Base-by-base conservation (phyloP, 148 eudicot genomes). In the Selenicereus undatus region DNA sequence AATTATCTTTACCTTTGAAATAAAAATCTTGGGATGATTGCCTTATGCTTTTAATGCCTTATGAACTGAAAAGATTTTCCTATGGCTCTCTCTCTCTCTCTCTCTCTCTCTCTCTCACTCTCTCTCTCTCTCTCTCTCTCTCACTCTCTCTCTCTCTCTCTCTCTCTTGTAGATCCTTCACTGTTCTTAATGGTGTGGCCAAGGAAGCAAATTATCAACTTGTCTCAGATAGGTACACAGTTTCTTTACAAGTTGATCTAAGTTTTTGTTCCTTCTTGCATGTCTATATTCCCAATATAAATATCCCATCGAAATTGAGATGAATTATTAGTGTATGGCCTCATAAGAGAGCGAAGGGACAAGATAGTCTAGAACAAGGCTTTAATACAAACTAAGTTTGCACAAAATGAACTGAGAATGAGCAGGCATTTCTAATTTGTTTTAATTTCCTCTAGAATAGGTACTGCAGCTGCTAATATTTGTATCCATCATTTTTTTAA, bases 191-290 rank as follows among this genome's bases (percentile, higher is more conserved):
- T 72, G 75, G 75, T 72, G 75, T 72, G 26, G 75, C 52, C 24
- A 72, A 72, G 75, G 75, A 42, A 42, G 75, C 75, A 39, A 42
- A 72, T 72, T 35, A 35, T 42, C 75, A 72, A 72, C 75, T 72
- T 72, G 50, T 20, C 26, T 72, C 51, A 42, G 75, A 72, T 20
- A 39, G 75, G 75, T 72, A 72, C 21, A 27, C 42, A 27, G 75
- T 39, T 72, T 11, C 22, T 11, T 66, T 2, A 18, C 17, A 27
- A 66, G 22, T 29, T 11, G 30, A 8, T 8, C 7, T 26, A 13
- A 26, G 18, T 13, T 26, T 12, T 66, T 66, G 1, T 11, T 66
- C 35, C 17, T 26, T 27, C 22, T 20, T 27, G 2, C 27, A 0
- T 66, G 35, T 29, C 43, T 39, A 39, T 39, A 39, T 39, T 39